phyloP scores from a whole-genome alignment of 2,329 filamentous ascomycete species.

The Botryotinia calthae region DNA sequence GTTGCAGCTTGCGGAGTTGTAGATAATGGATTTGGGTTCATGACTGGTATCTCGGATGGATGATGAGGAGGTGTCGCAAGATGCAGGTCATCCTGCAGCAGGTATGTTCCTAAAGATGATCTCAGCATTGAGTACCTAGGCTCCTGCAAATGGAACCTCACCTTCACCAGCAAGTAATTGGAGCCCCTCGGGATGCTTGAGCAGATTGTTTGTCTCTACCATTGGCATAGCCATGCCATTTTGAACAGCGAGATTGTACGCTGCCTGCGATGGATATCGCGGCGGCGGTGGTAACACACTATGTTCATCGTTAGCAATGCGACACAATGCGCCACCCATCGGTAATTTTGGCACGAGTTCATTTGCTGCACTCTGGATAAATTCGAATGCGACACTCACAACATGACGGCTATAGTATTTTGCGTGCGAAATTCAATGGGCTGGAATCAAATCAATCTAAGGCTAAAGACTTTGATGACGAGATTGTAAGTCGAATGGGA shows the following conservation, averaged over 20 bases:
- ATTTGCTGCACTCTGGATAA: constrained; percentile 15
- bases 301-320: constrained; percentile 1
- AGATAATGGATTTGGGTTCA: constrained; percentile 87
- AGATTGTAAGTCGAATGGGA: background rate
- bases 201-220: constrained; percentile 90
- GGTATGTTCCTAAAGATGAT: constrained; percentile 68
- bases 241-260: constrained; percentile 69
- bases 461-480: background rate
- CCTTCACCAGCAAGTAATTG: constrained; percentile 94
- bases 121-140: constrained; percentile 1
- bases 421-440: background rate
- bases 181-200: constrained; percentile 78
- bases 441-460: background rate
- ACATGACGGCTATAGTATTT: constrained; percentile 14
- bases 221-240: constrained; percentile 68
- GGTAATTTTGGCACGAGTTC: constrained; percentile 23
- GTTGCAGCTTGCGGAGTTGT: constrained; percentile 83
- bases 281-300: constrained; percentile 80
- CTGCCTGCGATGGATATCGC: constrained; percentile 72
- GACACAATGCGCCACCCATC: constrained; percentile 26
- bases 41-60: constrained; percentile 83
- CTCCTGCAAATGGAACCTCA: constrained; percentile 37
- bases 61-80: constrained; percentile 93
- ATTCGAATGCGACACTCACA: constrained; percentile 18
- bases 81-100: constrained; percentile 84